A percentile compares a stretch with the other conserved stretches of the same genome.
Evolutionary conservation across 2,329 filamentous ascomycete genomes (phyloP).

Genomic region (Ceratocystis harringtonii): DNA sequence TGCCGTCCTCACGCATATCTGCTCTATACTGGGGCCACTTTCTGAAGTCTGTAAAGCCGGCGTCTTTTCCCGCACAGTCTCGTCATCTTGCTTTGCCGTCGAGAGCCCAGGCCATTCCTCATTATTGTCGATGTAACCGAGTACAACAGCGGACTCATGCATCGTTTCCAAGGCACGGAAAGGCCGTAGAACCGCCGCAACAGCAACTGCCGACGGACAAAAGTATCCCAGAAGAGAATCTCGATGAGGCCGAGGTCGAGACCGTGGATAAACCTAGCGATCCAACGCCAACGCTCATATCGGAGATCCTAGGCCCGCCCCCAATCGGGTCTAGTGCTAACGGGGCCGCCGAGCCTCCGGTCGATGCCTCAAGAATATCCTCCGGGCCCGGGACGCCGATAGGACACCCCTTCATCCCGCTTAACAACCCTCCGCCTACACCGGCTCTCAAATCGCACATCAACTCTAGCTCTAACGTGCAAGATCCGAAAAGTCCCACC

Average conservation of each 20-base stretch:
- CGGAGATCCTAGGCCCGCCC: slow-evolving; percentile 2
- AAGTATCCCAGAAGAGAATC: not conserved
- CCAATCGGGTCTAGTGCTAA: not conserved
- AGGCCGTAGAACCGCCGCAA: slow-evolving; percentile 15
- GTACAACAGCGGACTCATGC: slow-evolving; percentile 1
- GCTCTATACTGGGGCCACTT: not conserved
- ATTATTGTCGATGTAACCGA: not conserved
- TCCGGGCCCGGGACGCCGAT: not conserved
- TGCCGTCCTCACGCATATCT: not conserved
- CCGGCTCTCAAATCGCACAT: not conserved
- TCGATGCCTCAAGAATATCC: not conserved
- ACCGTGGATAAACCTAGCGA: not conserved
- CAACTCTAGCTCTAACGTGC: not conserved
- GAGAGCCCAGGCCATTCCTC: not conserved
- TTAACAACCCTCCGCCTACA: not conserved
- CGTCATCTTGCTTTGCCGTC: not conserved
- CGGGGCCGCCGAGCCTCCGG: not conserved
- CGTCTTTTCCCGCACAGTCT: not conserved
- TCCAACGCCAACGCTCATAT: not conserved
- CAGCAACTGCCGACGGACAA: not conserved
- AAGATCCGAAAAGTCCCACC: not conserved
- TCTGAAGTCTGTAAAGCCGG: not conserved
- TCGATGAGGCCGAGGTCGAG: not conserved
- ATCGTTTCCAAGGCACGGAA: slow-evolving; percentile 17
- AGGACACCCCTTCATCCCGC: not conserved